Conservation (phyloP, 495 filamentous ascomycete species). For the Astrothelium macrocarpum region DNA sequence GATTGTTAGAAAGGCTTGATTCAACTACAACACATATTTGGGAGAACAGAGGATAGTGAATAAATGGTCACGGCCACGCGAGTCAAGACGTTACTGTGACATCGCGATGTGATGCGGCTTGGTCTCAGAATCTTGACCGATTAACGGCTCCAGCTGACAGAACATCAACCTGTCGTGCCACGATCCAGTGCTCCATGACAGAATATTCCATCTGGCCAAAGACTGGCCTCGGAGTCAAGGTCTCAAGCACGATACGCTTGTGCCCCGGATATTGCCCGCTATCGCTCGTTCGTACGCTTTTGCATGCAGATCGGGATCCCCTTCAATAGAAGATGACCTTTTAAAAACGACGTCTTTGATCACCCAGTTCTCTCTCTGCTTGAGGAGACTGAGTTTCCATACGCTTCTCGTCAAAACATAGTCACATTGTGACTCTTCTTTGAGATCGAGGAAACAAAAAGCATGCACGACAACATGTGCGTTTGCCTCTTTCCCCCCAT, state of each 20-base stretch:
- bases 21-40: too few species aligned
- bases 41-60: too few species aligned
- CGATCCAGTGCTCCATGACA: too few species aligned
- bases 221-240: too few species aligned
- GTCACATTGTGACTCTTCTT: background rate
- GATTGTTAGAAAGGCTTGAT: too few species aligned
- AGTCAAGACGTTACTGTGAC: too few species aligned
- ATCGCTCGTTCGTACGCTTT: background rate
- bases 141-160: too few species aligned
- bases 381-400: background rate
- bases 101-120: too few species aligned
- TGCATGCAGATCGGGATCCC: background rate
- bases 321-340: background rate
- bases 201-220: too few species aligned
- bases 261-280: background rate
- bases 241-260: background rate
- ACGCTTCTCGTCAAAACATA: background rate
- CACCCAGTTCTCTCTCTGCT: background rate
- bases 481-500: background rate
- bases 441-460: background rate
- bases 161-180: too few species aligned
- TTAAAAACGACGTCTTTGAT: background rate
- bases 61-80: too few species aligned
- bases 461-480: background rate
- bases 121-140: too few species aligned